A percentile compares a stretch with the other conserved stretches of the same genome.
Conservation (phyloP, 805 yeast genomes). For the Wickerhamiella brachini region DNA sequence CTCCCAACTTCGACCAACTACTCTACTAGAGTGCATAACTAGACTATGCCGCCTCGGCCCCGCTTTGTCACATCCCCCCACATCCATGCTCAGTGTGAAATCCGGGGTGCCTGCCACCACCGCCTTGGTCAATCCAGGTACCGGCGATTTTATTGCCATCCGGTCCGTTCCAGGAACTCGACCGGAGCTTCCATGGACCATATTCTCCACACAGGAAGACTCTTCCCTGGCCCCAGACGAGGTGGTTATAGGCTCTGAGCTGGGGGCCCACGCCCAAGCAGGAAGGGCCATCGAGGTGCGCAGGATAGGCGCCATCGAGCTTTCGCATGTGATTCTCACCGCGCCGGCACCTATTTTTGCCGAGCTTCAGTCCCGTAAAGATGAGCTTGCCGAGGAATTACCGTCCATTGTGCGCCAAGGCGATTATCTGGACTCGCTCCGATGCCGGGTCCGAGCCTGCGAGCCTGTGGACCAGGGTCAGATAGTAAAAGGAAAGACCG, state of each 20-base stretch:
- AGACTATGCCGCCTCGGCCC: not conserved
- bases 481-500: constrained; percentile 30
- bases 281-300: not conserved
- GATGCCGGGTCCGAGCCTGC: constrained; percentile 43
- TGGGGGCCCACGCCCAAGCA: not conserved
- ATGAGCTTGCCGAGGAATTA: constrained; percentile 24
- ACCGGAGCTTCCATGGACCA: constrained; percentile 6
- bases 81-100: not conserved
- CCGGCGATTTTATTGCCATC: not conserved
- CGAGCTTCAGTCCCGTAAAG: constrained; percentile 26
- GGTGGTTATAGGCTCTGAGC: not conserved
- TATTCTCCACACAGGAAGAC: constrained; percentile 1
- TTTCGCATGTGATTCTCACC: constrained; percentile 30
- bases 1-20: too few relatives aligned
- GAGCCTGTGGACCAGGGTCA: constrained; percentile 66
- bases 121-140: not conserved
- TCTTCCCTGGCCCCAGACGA: not conserved
- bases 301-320: constrained; percentile 12
- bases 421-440: constrained; percentile 30
- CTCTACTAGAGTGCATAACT: not conserved
- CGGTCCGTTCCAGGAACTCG: not conserved
- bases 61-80: constrained; percentile 1
- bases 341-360: constrained; percentile 37
- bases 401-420: constrained; percentile 30
- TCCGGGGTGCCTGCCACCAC: not conserved